These are phyloP conservation scores for Saccharomyces hybrid DNA, from an alignment of 1,139 yeast genomes.

Conservation along the genomic window DNA sequence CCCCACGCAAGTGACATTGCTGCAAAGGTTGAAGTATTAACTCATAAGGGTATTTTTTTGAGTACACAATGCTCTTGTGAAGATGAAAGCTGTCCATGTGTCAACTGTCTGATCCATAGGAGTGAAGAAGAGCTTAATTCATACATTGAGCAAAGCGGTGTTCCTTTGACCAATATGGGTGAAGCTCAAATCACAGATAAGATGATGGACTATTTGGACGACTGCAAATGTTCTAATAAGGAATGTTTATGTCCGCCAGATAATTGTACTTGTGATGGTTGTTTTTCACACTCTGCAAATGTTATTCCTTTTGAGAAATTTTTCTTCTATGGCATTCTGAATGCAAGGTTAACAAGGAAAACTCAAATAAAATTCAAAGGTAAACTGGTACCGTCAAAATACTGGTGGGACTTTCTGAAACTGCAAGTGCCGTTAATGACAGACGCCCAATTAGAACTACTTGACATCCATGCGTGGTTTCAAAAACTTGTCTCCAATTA, in stretches of 20 bases:
- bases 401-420: slow-evolving; percentile 30
- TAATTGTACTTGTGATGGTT: slow-evolving; percentile 21
- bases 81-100: slow-evolving; percentile 27
- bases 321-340: slow-evolving; percentile 21
- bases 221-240: slow-evolving; percentile 10
- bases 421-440: slow-evolving; percentile 22
- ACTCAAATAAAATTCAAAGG: slow-evolving; percentile 24
- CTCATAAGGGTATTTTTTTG: slow-evolving; percentile 29
- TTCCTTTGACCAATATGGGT: slow-evolving; percentile 26
- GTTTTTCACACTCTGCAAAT: slow-evolving; percentile 25
- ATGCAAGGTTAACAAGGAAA: slow-evolving; percentile 22
- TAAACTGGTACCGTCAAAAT: slow-evolving; percentile 27
- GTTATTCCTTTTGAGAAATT: slow-evolving; percentile 23
- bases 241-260: slow-evolving; percentile 21
- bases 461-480: slow-evolving; percentile 28
- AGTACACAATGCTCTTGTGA: slow-evolving; percentile 31
- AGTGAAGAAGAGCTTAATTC: slow-evolving; percentile 28
- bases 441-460: slow-evolving; percentile 16
- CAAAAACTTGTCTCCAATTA: slow-evolving; percentile 18
- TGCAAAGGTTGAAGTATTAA: slow-evolving; percentile 25
- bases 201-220: slow-evolving; percentile 1
- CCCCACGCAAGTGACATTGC: not conserved
- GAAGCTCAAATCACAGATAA: slow-evolving; percentile 17
- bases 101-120: slow-evolving; percentile 31
- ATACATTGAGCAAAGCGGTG: slow-evolving; percentile 27